Evolutionary conservation across 73 alveolate species (phyloP).

Genomic region (Uronychia setigera): DNA sequence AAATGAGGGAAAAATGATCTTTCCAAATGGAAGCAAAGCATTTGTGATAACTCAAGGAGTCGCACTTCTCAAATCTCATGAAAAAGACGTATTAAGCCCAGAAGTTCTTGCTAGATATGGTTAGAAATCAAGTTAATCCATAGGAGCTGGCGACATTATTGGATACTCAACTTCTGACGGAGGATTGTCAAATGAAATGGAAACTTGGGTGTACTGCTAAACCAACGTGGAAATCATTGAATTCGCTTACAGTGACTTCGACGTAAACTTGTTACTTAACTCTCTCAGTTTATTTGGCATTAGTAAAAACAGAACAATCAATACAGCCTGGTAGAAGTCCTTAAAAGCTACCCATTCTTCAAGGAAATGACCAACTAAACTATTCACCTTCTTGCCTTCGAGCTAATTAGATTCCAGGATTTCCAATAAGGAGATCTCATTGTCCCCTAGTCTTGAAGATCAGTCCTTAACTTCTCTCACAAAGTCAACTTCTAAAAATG

Average conservation of each 20-base stretch:
- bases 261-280: not conserved
- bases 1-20: constrained; percentile 15
- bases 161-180: constrained; percentile 49
- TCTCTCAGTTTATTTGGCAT: constrained; percentile 42
- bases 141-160: constrained; percentile 54
- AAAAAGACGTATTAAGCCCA: constrained; percentile 45
- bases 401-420: constrained; percentile 30
- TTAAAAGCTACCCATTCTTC: constrained; percentile 38
- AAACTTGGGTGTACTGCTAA: constrained; percentile 28
- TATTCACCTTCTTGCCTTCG: constrained; percentile 43
- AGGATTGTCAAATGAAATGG: constrained; percentile 53
- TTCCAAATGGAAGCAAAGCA: constrained; percentile 18
- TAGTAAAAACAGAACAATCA: constrained; percentile 27
- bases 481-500: constrained; percentile 16
- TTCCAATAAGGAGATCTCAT: constrained; percentile 36
- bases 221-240: constrained; percentile 42
- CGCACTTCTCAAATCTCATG: constrained; percentile 43
- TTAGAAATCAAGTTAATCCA: too few species aligned
- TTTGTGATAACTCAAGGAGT: constrained; percentile 50
- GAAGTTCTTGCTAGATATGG: constrained; percentile 34
- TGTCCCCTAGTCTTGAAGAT: constrained; percentile 32
- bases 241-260: constrained; percentile 2
- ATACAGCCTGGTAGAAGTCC: constrained; percentile 12
- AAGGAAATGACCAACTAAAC: constrained; percentile 25
- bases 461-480: constrained; percentile 38